phyloP scores from a whole-genome alignment of 306 rosid genomes.

The Hippophae gyantsensis region DNA sequence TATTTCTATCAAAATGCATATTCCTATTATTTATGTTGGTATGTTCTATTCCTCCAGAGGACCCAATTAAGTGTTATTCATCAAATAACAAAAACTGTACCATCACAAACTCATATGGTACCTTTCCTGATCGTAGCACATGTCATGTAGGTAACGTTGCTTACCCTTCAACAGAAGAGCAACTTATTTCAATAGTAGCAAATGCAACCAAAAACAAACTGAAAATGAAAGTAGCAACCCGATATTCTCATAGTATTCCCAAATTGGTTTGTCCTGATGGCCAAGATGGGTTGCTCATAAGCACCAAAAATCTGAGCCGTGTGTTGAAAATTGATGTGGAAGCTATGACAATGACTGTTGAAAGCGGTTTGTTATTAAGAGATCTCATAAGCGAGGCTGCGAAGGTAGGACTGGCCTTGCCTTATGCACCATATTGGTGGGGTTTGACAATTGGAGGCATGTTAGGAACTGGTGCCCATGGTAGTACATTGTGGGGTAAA shows the following conservation, averaged over 20 bases:
- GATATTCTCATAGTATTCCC: slow-evolving; percentile 61
- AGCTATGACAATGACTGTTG: no score
- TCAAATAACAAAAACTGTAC: slow-evolving; percentile 49
- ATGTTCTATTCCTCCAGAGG: slow-evolving; percentile 42
- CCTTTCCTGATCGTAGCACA: slow-evolving; percentile 51
- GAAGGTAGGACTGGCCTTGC: slow-evolving; percentile 43
- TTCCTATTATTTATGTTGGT: slow-evolving; percentile 18
- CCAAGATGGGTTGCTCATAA: no score
- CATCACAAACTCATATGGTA: slow-evolving; percentile 61
- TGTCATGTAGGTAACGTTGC: slow-evolving; percentile 32
- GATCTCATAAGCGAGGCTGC: slow-evolving; percentile 46
- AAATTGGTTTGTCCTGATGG: slow-evolving; percentile 53
- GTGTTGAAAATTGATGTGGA: no score
- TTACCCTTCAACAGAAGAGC: slow-evolving; percentile 44
- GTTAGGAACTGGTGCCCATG: slow-evolving; percentile 78
- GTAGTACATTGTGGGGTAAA: slow-evolving; percentile 65
- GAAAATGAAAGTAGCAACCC: slow-evolving; percentile 47
- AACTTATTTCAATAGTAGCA: slow-evolving; percentile 41
- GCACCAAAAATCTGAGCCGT: no score
- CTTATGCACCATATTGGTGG: slow-evolving; percentile 72
- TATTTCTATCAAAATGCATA: slow-evolving; percentile 2
- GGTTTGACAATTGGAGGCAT: slow-evolving; percentile 75
- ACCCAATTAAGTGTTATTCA: slow-evolving; percentile 46
- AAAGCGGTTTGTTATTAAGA: no score
- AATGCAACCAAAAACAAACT: slow-evolving; percentile 22